Percentiles rank a stretch among this genome's conserved stretches.
phyloP scores from a whole-genome alignment of 345 rosid genomes.

The Moringa oleifera region DNA sequence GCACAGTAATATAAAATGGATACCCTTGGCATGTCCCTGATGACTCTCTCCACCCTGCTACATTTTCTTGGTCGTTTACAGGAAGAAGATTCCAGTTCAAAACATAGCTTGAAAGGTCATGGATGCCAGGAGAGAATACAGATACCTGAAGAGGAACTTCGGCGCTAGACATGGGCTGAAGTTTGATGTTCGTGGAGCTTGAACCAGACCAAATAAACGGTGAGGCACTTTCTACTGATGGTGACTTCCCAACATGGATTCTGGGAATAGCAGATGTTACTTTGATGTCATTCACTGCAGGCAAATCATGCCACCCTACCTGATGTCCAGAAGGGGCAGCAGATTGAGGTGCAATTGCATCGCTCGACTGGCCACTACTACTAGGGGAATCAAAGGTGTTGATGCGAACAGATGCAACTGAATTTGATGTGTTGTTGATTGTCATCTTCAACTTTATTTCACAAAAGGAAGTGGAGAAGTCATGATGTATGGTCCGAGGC shows the following conservation, averaged over 20 bases:
- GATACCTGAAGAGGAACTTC: conserved; percentile 68
- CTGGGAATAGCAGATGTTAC: conserved; percentile 37
- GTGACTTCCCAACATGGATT: conserved; percentile 22
- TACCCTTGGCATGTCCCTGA: conserved; percentile 71
- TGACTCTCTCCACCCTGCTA: conserved; percentile 22
- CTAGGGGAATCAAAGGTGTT: conserved; percentile 34
- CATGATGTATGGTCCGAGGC: conserved; percentile 49
- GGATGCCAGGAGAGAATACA: conserved; percentile 69
- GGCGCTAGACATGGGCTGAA: conserved; percentile 49
- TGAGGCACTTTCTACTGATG: conserved; percentile 44
- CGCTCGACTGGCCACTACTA: conserved; percentile 23
- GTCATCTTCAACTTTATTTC: conserved; percentile 54
- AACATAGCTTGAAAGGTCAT: conserved; percentile 68
- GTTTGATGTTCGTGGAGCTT: conserved; percentile 49
- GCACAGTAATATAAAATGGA: conserved; percentile 62
- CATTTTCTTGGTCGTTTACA: conserved; percentile 19
- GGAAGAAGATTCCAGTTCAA: conserved; percentile 59
- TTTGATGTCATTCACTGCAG: conserved; percentile 44
- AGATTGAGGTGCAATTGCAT: conserved; percentile 12
- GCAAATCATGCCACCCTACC: conserved; percentile 60
- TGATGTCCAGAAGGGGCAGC: conserved; percentile 34
- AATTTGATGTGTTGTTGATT: conserved; percentile 61
- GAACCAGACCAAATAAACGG: conserved; percentile 83
- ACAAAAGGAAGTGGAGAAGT: conserved; percentile 59
- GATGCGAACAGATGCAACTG: conserved; percentile 39